Base-by-base conservation (phyloP, 2,329 filamentous ascomycete genomes). In the Neonectria coccinea region DNA sequence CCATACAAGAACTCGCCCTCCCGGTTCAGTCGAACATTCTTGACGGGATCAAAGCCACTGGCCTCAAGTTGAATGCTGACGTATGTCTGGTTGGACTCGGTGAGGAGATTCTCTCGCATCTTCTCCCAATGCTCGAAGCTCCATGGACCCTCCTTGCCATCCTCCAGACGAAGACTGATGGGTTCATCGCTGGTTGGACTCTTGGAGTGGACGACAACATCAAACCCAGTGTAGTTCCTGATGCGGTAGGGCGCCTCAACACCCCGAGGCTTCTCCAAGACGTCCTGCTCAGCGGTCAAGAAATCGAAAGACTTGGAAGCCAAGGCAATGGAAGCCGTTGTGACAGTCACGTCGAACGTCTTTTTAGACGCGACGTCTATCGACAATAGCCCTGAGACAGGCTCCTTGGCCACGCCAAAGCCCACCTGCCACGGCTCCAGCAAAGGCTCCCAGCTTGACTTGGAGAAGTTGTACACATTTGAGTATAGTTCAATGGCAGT, bases 401-500 rank as follows among this genome's bases (percentile, higher is more conserved):
- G 85, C 62, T 96, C 90, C 72, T 91, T 94, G 1, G 92, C 89
- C 77, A 98, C 88, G 67, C 97, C 93, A 70, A 99, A 89, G 2
- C 94, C 94, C n/a, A 98, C 85, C 70, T 95, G 90, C 96, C 96
- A 99, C 8, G 97, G 97, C 77, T 99, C 96, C 27, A 99, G 89
- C 36, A 99, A 81, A 3, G 96, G 96, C 78, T 99, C 96, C 96
- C 96, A 99, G 4, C 94, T 93, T 0, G 96, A 99, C 78, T 99
- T 99, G 14, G 96, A 96, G 80, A 99, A 99, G 79, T 99, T 99
- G 84, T 97, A 99, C 27, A 99, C 91, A 74, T 98, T 99, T 72
- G 97, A 88, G 78, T 97, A 97, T 68, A 95, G 93, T 67, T 97
- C 93, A 52, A 99, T 90, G n/a, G 89, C 91, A 0, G 93, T 92